phyloP scores from a whole-genome alignment of 1,139 yeast genomes.

The Saccharomyces hybrid region DNA sequence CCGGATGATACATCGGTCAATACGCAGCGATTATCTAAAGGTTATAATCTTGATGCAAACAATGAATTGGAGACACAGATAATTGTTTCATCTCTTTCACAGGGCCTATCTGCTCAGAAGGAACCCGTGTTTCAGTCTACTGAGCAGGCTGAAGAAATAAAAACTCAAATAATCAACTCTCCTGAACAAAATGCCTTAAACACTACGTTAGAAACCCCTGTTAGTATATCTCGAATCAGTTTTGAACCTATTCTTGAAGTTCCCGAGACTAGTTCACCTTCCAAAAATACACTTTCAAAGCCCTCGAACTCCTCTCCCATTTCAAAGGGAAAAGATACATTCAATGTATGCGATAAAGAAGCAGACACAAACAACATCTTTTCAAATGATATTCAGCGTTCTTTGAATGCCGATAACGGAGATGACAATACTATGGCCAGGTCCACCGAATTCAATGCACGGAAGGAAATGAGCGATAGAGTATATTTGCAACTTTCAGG shows the following conservation, averaged over 20 bases:
- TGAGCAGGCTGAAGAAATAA: not conserved
- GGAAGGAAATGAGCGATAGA: slow-evolving; percentile 1
- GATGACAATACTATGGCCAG: not conserved
- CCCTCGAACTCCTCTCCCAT: slow-evolving; percentile 8
- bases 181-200: slow-evolving; percentile 7
- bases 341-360: not conserved
- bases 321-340: slow-evolving; percentile 1
- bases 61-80: slow-evolving; percentile 10
- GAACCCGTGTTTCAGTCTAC: slow-evolving; percentile 1
- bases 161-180: slow-evolving; percentile 10
- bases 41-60: not conserved
- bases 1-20: not conserved
- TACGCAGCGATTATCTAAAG: not conserved
- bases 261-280: slow-evolving; percentile 21
- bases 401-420: not conserved
- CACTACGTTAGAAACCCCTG: slow-evolving; percentile 6
- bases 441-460: not conserved
- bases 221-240: slow-evolving; percentile 1
- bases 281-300: slow-evolving; percentile 5
- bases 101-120: not conserved
- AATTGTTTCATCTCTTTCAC: slow-evolving; percentile 2
- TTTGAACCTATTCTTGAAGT: slow-evolving; percentile 14
- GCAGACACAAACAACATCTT: not conserved
- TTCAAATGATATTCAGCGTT: not conserved
- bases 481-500: slow-evolving; percentile 6